Evolutionary conservation across 106 monocot species (phyloP), one percentile per base, ranked within the genome.

Genomic region (Triglochin maritima): DNA sequence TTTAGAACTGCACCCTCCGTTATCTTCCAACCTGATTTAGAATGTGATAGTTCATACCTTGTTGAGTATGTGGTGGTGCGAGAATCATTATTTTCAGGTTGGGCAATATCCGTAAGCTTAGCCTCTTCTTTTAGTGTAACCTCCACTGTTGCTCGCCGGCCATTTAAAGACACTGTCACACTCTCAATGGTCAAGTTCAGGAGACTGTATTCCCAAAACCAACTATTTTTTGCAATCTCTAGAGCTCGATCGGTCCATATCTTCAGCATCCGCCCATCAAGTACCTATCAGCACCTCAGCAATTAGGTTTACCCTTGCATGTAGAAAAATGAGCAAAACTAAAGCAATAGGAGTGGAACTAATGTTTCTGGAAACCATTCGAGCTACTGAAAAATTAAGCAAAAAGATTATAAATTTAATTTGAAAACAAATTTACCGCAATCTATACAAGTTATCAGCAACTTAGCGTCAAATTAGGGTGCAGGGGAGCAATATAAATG

Each of bases 201-300:
- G n/a, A 91, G 73, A 4, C 63, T 77, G 73, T 96, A 96, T 49
- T 91, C 86, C 96, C 96, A 96, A 67, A 82, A 88, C 84, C 83
- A 88, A 61, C 88, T 86, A 15, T 81, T 79, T 11, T 76, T 70
- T 61, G 77, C 78, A 67, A 82, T 84, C 67, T 91, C 91, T 4
- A 76, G 64, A 17, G 82, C 96, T 44, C 96, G 80, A 50, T 96
- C 88, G 0, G 68, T 76, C 96, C 96, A 96, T 74, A 88, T 79
- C 70, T 84, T 82, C 69, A 96, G 76, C 96, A 96, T 96, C 16
- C 72, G 79, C 11, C 91, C 94, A 1, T 87, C 94, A 47, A 95
- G 74, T 45, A 93, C 80, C 93, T 93, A 73, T 9, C 2, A 62
- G 3, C 17, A 14, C 6, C 7, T 14, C 29, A 59, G 14, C 8